Evolutionary conservation across 345 rosid species (phyloP), one percentile per base, ranked within the genome.

Genomic region (Gossypium mustelinum): DNA sequence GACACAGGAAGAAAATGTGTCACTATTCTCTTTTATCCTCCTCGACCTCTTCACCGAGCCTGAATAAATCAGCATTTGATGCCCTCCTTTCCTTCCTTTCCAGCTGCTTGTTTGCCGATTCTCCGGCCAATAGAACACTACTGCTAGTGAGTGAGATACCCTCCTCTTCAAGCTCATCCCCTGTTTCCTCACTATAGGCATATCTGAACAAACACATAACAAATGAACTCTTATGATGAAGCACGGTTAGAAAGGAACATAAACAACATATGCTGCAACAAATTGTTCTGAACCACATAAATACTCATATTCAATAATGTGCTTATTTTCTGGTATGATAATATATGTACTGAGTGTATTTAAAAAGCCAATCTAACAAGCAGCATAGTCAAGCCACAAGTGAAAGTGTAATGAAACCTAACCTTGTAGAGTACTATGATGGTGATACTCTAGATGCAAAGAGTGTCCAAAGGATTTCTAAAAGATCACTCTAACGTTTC

Each of bases 131-230:
- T 72, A 62, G 78, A 18, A 81, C 81, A 52, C 58, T 84, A 50
- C 72, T 57, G 65, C 82, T 73, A 3, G 77, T 58, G 64, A 84
- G 79, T 16, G 76, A 63, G 70, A 86, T 67, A 61, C 79, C 74
- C 52, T 82, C 83, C 59, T 75, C 87, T 62, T 84, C 87, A 2
- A 73, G 68, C 24, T 84, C 86, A 64, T 79, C 83, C 67, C 79
- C 83, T 0, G 79, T 57, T 68, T 84, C 89, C 69, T 79, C 84
- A 1, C 78, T 80, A 75, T 72, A 80, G 18, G 86, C 79, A 48
- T 79, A 86, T 71, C 87, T 84, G 75, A 69, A 70, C 55, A 11
- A 57, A 9, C 65, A 64, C 34, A 52, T 17, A 79, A 11, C 63
- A 22, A 7, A 52, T 72, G 18, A 61, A 63, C 66, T 41, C 18